A percentile compares a stretch with the other conserved stretches of the same genome.
phyloP scores from a whole-genome alignment of 2,329 filamentous ascomycete species.

The Atkinsonella hypoxylon region DNA sequence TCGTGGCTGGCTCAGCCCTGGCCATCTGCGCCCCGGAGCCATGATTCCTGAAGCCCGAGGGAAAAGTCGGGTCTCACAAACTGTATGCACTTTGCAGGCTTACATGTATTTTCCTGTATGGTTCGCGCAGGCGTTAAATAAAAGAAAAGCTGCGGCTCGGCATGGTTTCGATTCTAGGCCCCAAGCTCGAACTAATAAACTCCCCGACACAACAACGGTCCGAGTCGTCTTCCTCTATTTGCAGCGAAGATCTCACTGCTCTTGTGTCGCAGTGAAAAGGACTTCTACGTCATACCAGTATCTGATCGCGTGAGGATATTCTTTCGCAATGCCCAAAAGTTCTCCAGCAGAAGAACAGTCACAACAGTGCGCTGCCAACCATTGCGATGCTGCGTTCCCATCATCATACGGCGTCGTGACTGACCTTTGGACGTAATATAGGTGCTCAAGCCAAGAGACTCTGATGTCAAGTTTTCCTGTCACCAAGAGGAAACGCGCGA shows the following conservation, averaged over 20 bases:
- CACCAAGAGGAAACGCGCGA: conserved; percentile 8
- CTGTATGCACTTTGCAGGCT: background rate
- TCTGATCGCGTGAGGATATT: background rate
- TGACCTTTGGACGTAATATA: background rate
- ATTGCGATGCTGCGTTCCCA: background rate
- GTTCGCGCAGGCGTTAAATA: background rate
- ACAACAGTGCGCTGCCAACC: background rate
- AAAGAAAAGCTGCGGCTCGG: background rate
- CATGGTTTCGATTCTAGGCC: conserved; percentile 1
- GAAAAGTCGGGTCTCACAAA: conserved; percentile 3
- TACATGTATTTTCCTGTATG: background rate
- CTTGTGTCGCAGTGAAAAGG: background rate
- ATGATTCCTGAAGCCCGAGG: background rate
- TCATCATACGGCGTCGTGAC: background rate
- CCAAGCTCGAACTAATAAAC: background rate
- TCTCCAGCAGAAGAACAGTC: conserved; percentile 1
- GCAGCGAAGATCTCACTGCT: background rate
- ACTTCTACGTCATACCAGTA: background rate
- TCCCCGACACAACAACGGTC: background rate
- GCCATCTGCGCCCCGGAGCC: background rate
- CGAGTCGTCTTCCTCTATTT: background rate
- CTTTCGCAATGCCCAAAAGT: background rate
- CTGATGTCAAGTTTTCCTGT: conserved; percentile 10
- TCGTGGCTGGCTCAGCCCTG: conserved; percentile 7
- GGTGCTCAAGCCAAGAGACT: conserved; percentile 1